Evolutionary conservation across 306 rosid species (phyloP), one percentile per base, ranked within the genome.

Genomic region (Trichosanthes truncata): DNA sequence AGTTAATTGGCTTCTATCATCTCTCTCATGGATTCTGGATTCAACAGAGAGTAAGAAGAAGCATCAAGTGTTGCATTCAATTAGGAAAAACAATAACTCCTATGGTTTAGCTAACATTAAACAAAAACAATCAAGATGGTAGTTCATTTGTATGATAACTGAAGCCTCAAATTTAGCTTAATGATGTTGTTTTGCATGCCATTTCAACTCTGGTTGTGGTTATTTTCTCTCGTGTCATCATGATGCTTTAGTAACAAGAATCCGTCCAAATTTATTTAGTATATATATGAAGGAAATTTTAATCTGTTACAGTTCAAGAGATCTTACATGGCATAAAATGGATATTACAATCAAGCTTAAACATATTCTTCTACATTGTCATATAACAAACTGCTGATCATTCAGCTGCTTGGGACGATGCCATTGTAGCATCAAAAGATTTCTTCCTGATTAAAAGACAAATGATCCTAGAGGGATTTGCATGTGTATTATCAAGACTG

Each of bases 361-460:
- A 13, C 57, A 72, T 26, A 72, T 72, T 68, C 72, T 33, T 69
- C 36, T 12, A 14, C 63, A 76, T 35, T n/a, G 79, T 10, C 52
- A 57, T 33, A 33, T 9, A 31, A 76, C 65, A 76, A 52, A 31
- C 20, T 25, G 23, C 10, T 23, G n/a, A 26, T 89, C 85, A 93
- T 75, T 86, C 95, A 66, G 48, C 80, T 76, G 81, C 84, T 85
- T 86, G 91, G 57, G 92, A 81, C 0, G 91, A 83, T 83, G 92
- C 83, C 68, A 83, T 78, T 18, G 88, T 83, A 33, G 91, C 84
- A 53, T 89, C 97, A 40, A 94, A 94, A 11, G 97, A 92, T 79
- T 85, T 92, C 89, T 86, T 92, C 89, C 96, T 87, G 75, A 92
- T 86, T 62, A 94, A 79, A 61, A 94, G 94, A 80, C 97, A 88